A percentile compares a stretch with the other conserved stretches of the same genome.
Evolutionary conservation across 2,329 filamentous ascomycete genomes (phyloP).

Genomic region (Alternaria conjuncta): DNA sequence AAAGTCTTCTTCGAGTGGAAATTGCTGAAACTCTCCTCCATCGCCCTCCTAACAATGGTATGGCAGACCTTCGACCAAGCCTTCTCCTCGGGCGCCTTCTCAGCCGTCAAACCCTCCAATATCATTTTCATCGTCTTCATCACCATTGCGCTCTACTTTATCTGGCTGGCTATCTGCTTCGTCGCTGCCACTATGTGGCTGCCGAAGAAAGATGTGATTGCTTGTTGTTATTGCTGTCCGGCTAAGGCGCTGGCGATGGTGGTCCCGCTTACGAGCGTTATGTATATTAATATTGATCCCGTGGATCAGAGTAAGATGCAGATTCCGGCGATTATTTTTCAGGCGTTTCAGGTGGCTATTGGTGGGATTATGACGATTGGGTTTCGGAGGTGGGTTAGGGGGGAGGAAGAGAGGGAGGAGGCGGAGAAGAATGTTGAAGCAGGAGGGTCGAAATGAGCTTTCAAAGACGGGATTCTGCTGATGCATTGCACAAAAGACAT

Average conservation of each 20-base stretch:
- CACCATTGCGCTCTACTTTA: conserved; percentile 66
- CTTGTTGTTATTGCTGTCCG: conserved; percentile 75
- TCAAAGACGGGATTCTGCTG: too few relatives aligned
- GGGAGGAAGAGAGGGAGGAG: conserved; percentile 59
- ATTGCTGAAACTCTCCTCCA: conserved; percentile 53
- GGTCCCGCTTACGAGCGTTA: conserved; percentile 71
- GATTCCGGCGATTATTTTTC: conserved; percentile 67
- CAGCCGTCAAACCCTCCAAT: conserved; percentile 63
- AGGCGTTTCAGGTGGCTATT: conserved; percentile 53
- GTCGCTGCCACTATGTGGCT: conserved; percentile 61
- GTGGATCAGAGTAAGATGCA: conserved; percentile 65
- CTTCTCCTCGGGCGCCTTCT: conserved; percentile 69
- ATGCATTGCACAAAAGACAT: too few relatives aligned
- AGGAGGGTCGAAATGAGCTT: too few relatives aligned
- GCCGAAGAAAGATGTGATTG: conserved; percentile 67
- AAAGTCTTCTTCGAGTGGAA: conserved; percentile 60
- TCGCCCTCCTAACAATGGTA: conserved; percentile 57
- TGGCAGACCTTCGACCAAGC: conserved; percentile 73
- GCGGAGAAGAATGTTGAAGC: conserved; percentile 27
- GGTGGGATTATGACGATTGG: conserved; percentile 52
- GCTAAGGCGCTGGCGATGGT: conserved; percentile 76
- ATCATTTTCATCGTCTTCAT: conserved; percentile 72
- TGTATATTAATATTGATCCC: conserved; percentile 66
- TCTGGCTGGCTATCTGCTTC: conserved; percentile 70
- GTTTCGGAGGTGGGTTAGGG: conserved; percentile 56